Percentiles rank a stretch among this genome's conserved stretches.
Evolutionary conservation across 2,329 filamentous ascomycete species (phyloP).

Genomic region (Paracoccidioides brasiliensis): DNA sequence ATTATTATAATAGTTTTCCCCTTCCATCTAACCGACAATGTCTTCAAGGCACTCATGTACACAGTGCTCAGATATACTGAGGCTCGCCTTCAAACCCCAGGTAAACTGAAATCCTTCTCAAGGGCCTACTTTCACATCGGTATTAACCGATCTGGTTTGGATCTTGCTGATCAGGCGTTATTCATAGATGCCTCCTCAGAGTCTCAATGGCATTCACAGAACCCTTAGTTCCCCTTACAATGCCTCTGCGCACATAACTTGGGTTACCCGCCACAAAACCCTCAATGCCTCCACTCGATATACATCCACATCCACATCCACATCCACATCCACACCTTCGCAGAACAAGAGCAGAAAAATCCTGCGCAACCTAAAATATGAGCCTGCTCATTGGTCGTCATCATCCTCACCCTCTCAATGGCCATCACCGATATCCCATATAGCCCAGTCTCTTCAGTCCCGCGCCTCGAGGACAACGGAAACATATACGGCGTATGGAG

Average conservation of each 20-base stretch:
- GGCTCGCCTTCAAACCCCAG: neutral
- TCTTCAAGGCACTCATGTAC: neutral
- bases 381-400: neutral
- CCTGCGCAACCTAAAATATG: neutral
- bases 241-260: neutral
- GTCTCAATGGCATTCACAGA: neutral
- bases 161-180: neutral
- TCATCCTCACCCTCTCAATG: slow-evolving; percentile 6
- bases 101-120: neutral
- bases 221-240: neutral
- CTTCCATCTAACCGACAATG: neutral
- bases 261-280: neutral
- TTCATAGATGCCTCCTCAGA: neutral
- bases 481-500: slow-evolving; percentile 66
- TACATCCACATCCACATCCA: neutral
- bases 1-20: slow-evolving; percentile 6
- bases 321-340: slow-evolving; percentile 2
- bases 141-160: too few species aligned
- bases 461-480: slow-evolving; percentile 37
- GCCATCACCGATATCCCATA: slow-evolving; percentile 14
- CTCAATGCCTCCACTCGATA: neutral
- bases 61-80: neutral
- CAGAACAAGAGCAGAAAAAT: neutral
- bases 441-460: slow-evolving; percentile 20
- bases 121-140: too few species aligned